Evolutionary conservation across 495 filamentous ascomycete genomes (phyloP), one percentile per base, ranked within the genome.

Genomic region (Parathielavia appendiculata): DNA sequence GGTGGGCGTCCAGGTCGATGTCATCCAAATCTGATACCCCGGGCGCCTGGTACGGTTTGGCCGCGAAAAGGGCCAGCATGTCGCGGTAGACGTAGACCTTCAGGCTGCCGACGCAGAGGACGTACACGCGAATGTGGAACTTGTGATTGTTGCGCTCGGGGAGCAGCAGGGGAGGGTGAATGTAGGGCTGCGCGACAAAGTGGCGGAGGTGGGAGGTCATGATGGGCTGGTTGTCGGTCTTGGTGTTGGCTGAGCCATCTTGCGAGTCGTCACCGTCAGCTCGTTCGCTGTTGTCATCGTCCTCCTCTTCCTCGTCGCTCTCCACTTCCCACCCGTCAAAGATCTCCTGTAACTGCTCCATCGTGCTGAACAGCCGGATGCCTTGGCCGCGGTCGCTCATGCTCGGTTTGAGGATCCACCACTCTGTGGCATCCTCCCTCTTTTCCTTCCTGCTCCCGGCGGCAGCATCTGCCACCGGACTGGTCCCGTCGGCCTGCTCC

Each of bases 311-410:
- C 1, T 82, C 82, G 19, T 86, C 86, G 16, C 86, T 83, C 35
- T 85, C 85, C 1, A 72, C 71, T 63, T 91, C 89, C 88, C 92
- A 97, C 61, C 85, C 84, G 56, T 95, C 88, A 64, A 97, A 98
- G 30, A 98, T 91, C 19, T 73, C 79, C 44, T 83, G 84, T 16
- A 98, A 73, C 66, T 95, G 85, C 50, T 84, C 83, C 72, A 91
- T 86, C 40, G 83, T 88, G 66, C 82, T 86, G 71, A 98, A 98
- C 3, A 98, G 76, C 39, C 90, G 74, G 43, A 98, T 93, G 3
- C 93, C 93, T 67, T 96, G 90, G 3, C 92, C 93, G 5, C 92
- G 82, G 67, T 97, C 93, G 71, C 90, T 95, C 93, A 98, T 97
- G 1, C 92, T 83, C 0, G 93, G 93, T 68, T 98, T 98, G 41